phyloP scores from a whole-genome alignment of 2,329 filamentous ascomycete genomes.

The Colletotrichum magnum region DNA sequence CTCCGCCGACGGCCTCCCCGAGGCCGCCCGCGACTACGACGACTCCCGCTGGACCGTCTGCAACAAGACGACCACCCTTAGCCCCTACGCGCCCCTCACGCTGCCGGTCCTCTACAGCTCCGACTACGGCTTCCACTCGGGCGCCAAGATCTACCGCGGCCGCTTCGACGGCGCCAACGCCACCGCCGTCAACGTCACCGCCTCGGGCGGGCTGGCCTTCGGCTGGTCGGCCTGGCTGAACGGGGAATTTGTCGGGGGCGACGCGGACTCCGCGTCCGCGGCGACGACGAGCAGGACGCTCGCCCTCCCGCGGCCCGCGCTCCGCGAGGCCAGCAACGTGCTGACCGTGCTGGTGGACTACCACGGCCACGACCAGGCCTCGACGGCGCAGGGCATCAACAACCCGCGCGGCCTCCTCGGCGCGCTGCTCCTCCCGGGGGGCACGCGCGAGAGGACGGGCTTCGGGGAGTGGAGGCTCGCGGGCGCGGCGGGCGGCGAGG shows the following conservation, averaged over 20 bases:
- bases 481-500: conserved; percentile 76
- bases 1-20: conserved; percentile 79
- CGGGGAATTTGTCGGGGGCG: conserved; percentile 72
- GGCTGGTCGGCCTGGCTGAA: conserved; percentile 79
- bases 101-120: conserved; percentile 78
- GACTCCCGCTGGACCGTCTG: conserved; percentile 78
- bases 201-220: conserved; percentile 77
- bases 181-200: conserved; percentile 71
- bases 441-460: conserved; percentile 56
- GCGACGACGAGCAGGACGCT: conserved; percentile 64
- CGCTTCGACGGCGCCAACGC: conserved; percentile 75
- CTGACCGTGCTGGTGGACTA: conserved; percentile 81
- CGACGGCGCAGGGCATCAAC: conserved; percentile 76
- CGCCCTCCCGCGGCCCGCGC: conserved; percentile 60
- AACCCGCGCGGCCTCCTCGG: conserved; percentile 72
- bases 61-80: conserved; percentile 70
- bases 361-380: conserved; percentile 75
- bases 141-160: conserved; percentile 78
- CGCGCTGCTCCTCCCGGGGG: conserved; percentile 58
- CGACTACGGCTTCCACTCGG: conserved; percentile 83
- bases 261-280: conserved; percentile 67
- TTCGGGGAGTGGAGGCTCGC: conserved; percentile 74
- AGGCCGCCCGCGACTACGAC: conserved; percentile 74
- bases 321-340: conserved; percentile 67
- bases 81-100: conserved; percentile 67